A percentile compares a stretch with the other conserved stretches of the same genome.
Evolutionary conservation across 1,284 basidiomycete genomes (phyloP).

Genomic region (Cystobasidium pallidum): DNA sequence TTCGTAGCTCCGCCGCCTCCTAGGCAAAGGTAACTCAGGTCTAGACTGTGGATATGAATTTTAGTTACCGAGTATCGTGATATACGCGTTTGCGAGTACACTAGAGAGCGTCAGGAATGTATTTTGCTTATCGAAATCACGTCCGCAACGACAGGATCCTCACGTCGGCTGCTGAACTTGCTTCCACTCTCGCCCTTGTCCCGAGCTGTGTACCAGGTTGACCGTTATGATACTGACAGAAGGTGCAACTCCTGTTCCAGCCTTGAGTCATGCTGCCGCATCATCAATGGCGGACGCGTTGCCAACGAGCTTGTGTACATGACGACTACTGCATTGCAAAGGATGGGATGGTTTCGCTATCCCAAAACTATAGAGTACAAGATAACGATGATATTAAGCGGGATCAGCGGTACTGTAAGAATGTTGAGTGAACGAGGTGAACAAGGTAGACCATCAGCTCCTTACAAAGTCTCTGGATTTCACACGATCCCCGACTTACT

Average conservation of each 20-base stretch:
- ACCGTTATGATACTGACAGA: too few species aligned
- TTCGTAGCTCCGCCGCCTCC: slow-evolving; percentile 37
- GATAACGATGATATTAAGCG: slow-evolving; percentile 77
- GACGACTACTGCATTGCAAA: background rate
- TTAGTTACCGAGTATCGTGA: too few species aligned
- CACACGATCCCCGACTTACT: too few species aligned
- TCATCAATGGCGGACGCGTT: too few species aligned
- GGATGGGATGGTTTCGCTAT: slow-evolving; percentile 43
- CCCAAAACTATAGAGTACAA: slow-evolving; percentile 76
- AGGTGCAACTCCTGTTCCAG: too few species aligned
- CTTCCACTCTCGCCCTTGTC: background rate
- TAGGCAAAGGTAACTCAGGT: slow-evolving; percentile 21
- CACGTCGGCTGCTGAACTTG: background rate
- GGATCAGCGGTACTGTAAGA: slow-evolving; percentile 80
- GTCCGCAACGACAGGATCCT: background rate
- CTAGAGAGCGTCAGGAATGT: background rate
- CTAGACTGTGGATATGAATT: too few species aligned
- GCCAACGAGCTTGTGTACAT: background rate
- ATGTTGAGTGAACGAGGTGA: too few species aligned
- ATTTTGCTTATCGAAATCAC: background rate
- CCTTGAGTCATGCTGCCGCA: too few species aligned
- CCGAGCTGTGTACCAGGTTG: too few species aligned
- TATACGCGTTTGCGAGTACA: background rate
- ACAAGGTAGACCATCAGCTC: too few species aligned
- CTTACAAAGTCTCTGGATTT: too few species aligned